A percentile compares a stretch with the other conserved stretches of the same genome.
phyloP scores from a whole-genome alignment of 2,329 filamentous ascomycete species.

The Annulohypoxylon truncatum region DNA sequence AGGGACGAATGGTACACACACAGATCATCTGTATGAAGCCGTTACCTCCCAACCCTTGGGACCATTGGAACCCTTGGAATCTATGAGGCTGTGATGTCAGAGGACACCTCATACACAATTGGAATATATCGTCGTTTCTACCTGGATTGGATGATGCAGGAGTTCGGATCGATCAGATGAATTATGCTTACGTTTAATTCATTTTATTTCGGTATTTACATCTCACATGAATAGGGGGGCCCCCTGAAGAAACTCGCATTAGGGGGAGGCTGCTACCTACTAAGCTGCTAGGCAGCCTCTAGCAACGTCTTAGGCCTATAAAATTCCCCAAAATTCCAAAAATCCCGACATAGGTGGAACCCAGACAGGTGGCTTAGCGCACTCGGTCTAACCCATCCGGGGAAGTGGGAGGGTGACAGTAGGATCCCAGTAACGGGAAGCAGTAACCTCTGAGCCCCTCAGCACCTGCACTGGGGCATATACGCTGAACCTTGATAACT shows the following conservation, averaged over 20 bases:
- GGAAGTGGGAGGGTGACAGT: conserved; percentile 31
- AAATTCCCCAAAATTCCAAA: not conserved
- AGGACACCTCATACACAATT: not conserved
- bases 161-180: not conserved
- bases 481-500: not conserved
- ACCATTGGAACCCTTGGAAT: not conserved
- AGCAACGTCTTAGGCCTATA: not conserved
- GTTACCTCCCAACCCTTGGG: not conserved
- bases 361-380: conserved; percentile 26
- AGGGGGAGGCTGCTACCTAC: not conserved
- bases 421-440: not conserved
- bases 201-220: conserved; percentile 2
- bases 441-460: conserved; percentile 24
- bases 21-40: not conserved
- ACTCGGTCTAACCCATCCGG: conserved; percentile 7
- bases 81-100: not conserved
- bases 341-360: not conserved
- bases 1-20: conserved; percentile 25
- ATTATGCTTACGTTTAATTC: conserved; percentile 11
- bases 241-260: conserved; percentile 9
- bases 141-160: not conserved
- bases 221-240: not conserved
- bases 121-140: not conserved
- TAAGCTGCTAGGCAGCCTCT: not conserved
- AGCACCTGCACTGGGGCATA: not conserved